phyloP scores from a whole-genome alignment of 148 eudicot genomes.

The Polygonum aviculare region DNA sequence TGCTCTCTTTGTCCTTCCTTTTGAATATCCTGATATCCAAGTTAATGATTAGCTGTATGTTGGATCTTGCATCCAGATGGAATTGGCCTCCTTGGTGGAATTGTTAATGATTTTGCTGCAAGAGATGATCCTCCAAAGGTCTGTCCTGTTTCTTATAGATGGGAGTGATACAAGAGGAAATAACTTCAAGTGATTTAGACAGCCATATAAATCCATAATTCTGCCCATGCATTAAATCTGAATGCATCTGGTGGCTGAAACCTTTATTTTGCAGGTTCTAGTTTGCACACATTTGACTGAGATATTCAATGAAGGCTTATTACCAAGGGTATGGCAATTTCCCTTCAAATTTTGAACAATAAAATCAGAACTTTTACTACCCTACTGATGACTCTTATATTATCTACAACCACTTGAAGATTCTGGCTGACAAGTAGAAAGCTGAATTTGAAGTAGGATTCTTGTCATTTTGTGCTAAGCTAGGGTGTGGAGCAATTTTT shows the following conservation, averaged over 20 bases:
- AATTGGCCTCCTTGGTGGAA: slow-evolving; percentile 94
- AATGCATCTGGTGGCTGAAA: not conserved
- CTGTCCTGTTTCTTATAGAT: slow-evolving; percentile 10
- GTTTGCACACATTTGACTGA: slow-evolving; percentile 94
- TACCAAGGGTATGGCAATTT: slow-evolving; percentile 47
- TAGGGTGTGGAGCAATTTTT: not conserved
- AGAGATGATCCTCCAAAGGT: slow-evolving; percentile 86
- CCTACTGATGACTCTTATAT: not conserved
- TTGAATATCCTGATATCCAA: slow-evolving; percentile 3
- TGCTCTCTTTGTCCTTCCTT: not conserved
- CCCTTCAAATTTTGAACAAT: not conserved
- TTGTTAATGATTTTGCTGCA: slow-evolving; percentile 60
- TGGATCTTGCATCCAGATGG: slow-evolving; percentile 54
- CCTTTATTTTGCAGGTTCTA: slow-evolving; percentile 48
- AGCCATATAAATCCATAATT: not conserved
- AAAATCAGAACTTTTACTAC: not conserved
- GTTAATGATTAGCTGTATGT: slow-evolving; percentile 10
- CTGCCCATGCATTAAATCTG: not conserved
- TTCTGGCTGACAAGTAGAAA: not conserved
- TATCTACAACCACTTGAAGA: not conserved
- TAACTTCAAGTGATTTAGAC: not conserved
- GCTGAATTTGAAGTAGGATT: not conserved
- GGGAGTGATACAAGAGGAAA: not conserved
- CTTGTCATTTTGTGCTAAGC: not conserved
- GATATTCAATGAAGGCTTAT: slow-evolving; percentile 54